These are phyloP conservation scores for Chytriomyces sp. DNA, from an alignment of 192 early-diverging fungal species.

Conservation along the genomic window DNA sequence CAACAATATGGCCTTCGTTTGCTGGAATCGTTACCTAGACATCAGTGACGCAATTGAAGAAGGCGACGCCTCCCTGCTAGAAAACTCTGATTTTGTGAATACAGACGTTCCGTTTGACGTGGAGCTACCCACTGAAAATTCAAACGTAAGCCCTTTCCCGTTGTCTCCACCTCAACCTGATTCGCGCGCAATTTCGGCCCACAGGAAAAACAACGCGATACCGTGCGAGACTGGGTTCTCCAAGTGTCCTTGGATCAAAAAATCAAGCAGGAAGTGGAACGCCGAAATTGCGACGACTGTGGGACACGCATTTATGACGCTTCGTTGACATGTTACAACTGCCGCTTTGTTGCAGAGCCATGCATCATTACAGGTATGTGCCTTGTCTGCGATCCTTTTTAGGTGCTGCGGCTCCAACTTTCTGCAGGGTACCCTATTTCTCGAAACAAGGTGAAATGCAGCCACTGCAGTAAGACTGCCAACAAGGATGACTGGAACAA, in stretches of 20 bases:
- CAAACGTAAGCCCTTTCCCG: conserved; percentile 32
- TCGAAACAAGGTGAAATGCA: conserved; percentile 54
- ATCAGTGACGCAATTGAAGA: conserved; percentile 66
- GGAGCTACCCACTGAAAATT: conserved; percentile 49
- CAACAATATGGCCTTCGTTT: conserved; percentile 65
- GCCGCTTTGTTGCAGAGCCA: conserved; percentile 46
- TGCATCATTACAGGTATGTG: conserved; percentile 64
- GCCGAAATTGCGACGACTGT: conserved; percentile 61
- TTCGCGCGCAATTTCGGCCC: neutral
- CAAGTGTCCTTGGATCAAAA: conserved; percentile 65
- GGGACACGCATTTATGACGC: conserved; percentile 58
- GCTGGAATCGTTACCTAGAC: conserved; percentile 66
- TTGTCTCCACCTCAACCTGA: neutral
- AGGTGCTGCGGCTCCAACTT: neutral
- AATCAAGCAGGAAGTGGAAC: conserved; percentile 60
- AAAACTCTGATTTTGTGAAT: conserved; percentile 61
- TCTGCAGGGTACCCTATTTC: conserved; percentile 58
- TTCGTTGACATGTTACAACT: conserved; percentile 50
- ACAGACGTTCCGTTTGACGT: conserved; percentile 66
- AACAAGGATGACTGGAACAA: conserved; percentile 73
- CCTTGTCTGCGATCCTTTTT: neutral
- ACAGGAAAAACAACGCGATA: conserved; percentile 58
- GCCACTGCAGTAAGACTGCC: conserved; percentile 48
- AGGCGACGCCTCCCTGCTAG: conserved; percentile 51
- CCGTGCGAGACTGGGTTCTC: conserved; percentile 67